Percentiles rank a stretch among this genome's conserved stretches.
phyloP scores from a whole-genome alignment of 2,329 filamentous ascomycete species.

The Paecilomyces dactylethromorphus region DNA sequence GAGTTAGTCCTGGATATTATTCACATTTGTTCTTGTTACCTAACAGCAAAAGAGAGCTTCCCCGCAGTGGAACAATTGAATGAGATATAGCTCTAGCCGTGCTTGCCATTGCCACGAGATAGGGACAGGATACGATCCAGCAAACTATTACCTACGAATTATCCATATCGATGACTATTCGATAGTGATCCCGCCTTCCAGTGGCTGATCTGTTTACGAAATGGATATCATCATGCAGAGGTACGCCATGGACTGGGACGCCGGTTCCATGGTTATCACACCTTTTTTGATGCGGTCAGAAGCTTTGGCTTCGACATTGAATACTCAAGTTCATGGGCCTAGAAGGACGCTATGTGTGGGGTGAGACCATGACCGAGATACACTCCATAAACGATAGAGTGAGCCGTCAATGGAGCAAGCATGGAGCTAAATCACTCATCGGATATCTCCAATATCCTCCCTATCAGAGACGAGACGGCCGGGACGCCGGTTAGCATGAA shows the following conservation, averaged over 20 bases:
- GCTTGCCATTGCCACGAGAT: not conserved
- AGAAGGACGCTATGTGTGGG: not conserved
- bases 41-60: not conserved
- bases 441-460: constrained; percentile 11
- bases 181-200: not conserved
- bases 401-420: not conserved
- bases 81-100: not conserved
- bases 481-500: constrained; percentile 25
- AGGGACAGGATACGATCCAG: not conserved
- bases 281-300: not conserved
- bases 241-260: not conserved
- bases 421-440: not conserved
- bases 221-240: not conserved
- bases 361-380: not conserved
- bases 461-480: constrained; percentile 41
- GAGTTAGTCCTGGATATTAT: not conserved
- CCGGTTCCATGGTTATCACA: not conserved
- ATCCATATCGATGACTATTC: not conserved
- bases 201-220: not conserved
- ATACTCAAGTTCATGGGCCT: not conserved
- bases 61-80: not conserved
- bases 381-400: not conserved
- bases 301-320: not conserved
- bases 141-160: not conserved
- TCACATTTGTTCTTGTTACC: not conserved